These are phyloP conservation scores for Linnemannia zychae DNA, from an alignment of 192 early-diverging fungal genomes.

Conservation along the genomic window DNA sequence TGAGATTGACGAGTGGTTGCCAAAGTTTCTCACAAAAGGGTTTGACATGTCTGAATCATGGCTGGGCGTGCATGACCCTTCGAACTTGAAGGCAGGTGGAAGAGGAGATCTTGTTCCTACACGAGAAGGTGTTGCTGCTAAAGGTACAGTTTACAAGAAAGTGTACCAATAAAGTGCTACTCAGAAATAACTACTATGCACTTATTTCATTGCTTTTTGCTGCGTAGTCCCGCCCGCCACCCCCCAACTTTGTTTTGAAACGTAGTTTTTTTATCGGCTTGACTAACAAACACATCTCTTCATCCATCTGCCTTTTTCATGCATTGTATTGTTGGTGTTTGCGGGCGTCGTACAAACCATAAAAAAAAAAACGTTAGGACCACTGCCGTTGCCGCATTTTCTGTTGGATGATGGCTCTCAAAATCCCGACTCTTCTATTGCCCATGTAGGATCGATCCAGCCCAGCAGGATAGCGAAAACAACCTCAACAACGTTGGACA, in stretches of 20 bases:
- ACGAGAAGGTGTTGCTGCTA: neutral
- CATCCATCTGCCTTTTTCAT: too few species aligned
- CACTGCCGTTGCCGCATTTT: neutral
- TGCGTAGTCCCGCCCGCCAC: neutral
- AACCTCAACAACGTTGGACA: neutral
- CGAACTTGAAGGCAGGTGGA: neutral
- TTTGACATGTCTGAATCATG: neutral
- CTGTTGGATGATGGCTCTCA: conserved; percentile 9
- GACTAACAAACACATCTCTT: neutral
- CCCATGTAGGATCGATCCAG: neutral
- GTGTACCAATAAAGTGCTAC: neutral
- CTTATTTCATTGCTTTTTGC: neutral
- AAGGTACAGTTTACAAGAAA: neutral
- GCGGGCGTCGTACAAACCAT: neutral
- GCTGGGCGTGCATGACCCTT: neutral
- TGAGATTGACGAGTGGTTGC: neutral
- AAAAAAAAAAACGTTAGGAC: neutral
- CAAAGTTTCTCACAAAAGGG: neutral
- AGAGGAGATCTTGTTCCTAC: neutral
- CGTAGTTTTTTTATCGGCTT: neutral
- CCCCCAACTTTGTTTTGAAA: conserved; percentile 1
- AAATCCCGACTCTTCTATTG: neutral
- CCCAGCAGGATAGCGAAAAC: neutral
- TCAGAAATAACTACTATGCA: neutral
- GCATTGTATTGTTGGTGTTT: neutral